Conservation (phyloP, 257 asterid genomes). For the Fraxinus pennsylvanica region DNA sequence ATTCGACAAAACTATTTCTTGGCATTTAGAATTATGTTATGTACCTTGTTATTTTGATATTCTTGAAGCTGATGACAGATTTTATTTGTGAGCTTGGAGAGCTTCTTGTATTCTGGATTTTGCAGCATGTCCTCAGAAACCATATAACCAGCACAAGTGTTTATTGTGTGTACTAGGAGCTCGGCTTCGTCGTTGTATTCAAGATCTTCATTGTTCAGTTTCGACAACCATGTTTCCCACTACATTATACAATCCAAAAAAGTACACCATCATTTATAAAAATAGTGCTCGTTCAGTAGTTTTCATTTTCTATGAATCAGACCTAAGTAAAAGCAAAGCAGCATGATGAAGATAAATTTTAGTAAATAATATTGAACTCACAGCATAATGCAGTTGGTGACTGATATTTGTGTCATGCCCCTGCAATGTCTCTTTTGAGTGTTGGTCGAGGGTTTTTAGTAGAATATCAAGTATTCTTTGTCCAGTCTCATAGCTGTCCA, state of each 20-base stretch:
- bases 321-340: background rate
- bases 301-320: too few relatives aligned
- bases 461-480: background rate
- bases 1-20: too few relatives aligned
- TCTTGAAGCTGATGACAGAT: constrained; percentile 35
- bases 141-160: constrained; percentile 34
- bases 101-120: constrained; percentile 31
- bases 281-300: background rate
- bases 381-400: constrained; percentile 25
- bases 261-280: background rate
- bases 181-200: constrained; percentile 35
- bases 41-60: constrained; percentile 26
- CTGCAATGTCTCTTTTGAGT: background rate
- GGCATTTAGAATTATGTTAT: too few relatives aligned
- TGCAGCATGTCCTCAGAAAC: constrained; percentile 21
- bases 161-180: constrained; percentile 39
- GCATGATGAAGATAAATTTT: background rate
- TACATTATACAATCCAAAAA: background rate
- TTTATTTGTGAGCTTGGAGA: constrained; percentile 41
- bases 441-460: constrained; percentile 18
- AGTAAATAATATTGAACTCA: constrained; percentile 19
- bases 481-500: background rate
- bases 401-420: constrained; percentile 28
- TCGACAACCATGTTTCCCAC: constrained; percentile 50
- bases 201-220: constrained; percentile 26